Base-by-base conservation (phyloP, 306 rosid species). In the Trichosanthes truncata region DNA sequence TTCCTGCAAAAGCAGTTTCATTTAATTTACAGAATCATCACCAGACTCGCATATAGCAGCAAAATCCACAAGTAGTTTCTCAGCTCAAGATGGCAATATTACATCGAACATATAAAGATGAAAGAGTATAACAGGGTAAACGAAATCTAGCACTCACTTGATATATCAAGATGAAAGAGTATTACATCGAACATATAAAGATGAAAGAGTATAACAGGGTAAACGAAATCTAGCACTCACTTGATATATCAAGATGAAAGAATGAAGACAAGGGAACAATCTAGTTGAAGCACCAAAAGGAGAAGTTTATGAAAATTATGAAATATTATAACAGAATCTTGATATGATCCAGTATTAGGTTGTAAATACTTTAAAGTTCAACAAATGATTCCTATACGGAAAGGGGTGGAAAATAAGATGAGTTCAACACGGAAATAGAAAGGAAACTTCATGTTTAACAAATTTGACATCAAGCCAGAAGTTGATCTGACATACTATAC, bases 1-100 rank as follows among this genome's bases (percentile, higher is more conserved):
- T 79, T 81, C 91, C 99, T 95, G 83, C 83, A 87, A 85, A 77
- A 80, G 45, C 21, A 65, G 52, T 65, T 62, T 45, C 73, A 40
- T 40, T 46, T 9, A 78, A 17, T 73, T 72, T 48, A 25, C 31
- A 17, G 81, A 20, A 57, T 13, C 55, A 71, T 20, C 76, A 74
- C 15, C 2, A 21, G 15, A 53, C 33, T 48, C 18, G 2, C 52
- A 68, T 4, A 11, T 41, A 68, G 53, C 9, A 41, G n/a, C 13
- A 46, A 25, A 9, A 26, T 46, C 15, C 25, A 65, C 45, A 65
- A 33, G 25, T 3, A 14, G 73, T 65, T 65, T 38, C 12, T 67
- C 74, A 35, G 41, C 49, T 3, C 26, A 14, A 5, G 49, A 4
- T 68, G 75, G 5, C 10, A 68, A 73, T 14, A 14, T 21, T 5